Conservation (phyloP, 2,329 filamentous ascomycete species). For the Chrysosporium keratinophilum region DNA sequence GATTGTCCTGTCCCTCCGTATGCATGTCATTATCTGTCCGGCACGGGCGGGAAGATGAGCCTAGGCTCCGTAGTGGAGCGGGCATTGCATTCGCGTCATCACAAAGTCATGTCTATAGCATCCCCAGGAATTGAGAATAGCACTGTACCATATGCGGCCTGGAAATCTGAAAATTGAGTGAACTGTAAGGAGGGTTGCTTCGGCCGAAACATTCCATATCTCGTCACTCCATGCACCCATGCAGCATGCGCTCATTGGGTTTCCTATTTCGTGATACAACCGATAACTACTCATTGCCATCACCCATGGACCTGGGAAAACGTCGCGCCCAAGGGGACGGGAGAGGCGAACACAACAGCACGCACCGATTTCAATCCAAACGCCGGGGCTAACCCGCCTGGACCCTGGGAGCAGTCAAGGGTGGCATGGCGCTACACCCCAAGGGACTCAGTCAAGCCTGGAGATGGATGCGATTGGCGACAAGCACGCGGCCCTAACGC, state of each 20-base stretch:
- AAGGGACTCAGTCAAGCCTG: background rate
- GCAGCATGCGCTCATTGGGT: background rate
- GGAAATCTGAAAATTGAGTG: too few relatives aligned
- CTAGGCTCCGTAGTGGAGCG: background rate
- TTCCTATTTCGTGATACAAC: background rate
- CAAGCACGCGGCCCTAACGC: background rate
- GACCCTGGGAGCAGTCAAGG: background rate
- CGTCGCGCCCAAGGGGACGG: background rate
- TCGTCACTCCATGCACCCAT: too few relatives aligned
- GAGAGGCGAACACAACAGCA: background rate
- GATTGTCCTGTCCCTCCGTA: background rate
- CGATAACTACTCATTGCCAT: background rate
- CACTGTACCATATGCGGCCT: too few relatives aligned
- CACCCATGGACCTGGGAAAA: background rate
- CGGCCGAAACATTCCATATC: too few relatives aligned
- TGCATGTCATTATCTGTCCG: constrained; percentile 1
- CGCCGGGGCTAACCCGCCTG: background rate
- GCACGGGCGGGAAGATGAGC: background rate
- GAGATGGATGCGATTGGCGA: background rate
- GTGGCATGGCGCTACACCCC: background rate
- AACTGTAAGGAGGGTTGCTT: too few relatives aligned
- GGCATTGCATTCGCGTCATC: background rate
- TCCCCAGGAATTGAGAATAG: too few relatives aligned
- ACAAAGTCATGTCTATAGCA: too few relatives aligned
- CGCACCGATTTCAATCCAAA: background rate